These are phyloP conservation scores for Penicillium fimorum DNA, from an alignment of 495 filamentous ascomycete genomes.

Conservation along the genomic window DNA sequence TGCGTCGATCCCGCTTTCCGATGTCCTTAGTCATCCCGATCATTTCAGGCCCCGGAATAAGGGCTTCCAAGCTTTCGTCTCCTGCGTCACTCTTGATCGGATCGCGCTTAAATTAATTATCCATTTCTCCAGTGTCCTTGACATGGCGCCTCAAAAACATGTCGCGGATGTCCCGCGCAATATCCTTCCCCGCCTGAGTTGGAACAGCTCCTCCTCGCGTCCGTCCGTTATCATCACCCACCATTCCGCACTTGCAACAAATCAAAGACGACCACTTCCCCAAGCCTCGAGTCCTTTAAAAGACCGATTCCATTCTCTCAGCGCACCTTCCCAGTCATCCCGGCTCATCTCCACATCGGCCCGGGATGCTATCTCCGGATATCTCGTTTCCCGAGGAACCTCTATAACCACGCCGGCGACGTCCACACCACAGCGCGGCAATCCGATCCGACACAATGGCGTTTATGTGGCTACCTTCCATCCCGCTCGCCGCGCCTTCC, in stretches of 20 bases:
- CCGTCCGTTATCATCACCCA: slow-evolving; percentile 33
- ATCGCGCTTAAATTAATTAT: background rate
- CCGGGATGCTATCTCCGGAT: slow-evolving; percentile 14
- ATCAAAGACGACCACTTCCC: slow-evolving; percentile 23
- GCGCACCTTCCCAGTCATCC: slow-evolving; percentile 17
- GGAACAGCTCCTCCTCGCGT: slow-evolving; percentile 44
- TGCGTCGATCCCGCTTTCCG: slow-evolving; percentile 21
- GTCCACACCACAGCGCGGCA: slow-evolving; percentile 21
- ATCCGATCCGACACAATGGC: slow-evolving; percentile 47
- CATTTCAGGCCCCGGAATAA: slow-evolving; percentile 8
- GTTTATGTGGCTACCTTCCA: slow-evolving; percentile 46
- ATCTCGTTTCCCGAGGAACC: slow-evolving; percentile 25
- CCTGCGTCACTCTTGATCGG: background rate
- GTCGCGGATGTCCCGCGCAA: slow-evolving; percentile 41
- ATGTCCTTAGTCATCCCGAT: slow-evolving; percentile 22
- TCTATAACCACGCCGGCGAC: slow-evolving; percentile 16
- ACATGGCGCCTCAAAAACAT: slow-evolving; percentile 40
- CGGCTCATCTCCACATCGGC: slow-evolving; percentile 24
- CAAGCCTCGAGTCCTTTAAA: slow-evolving; percentile 26
- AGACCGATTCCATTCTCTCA: slow-evolving; percentile 24
- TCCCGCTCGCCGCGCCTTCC: slow-evolving; percentile 59
- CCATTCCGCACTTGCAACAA: slow-evolving; percentile 29
- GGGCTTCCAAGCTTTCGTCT: slow-evolving; percentile 10
- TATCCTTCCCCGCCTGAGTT: slow-evolving; percentile 45
- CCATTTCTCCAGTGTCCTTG: background rate